Evolutionary conservation across 2,329 filamentous ascomycete genomes (phyloP).

Genomic region (Phoma herbarum): DNA sequence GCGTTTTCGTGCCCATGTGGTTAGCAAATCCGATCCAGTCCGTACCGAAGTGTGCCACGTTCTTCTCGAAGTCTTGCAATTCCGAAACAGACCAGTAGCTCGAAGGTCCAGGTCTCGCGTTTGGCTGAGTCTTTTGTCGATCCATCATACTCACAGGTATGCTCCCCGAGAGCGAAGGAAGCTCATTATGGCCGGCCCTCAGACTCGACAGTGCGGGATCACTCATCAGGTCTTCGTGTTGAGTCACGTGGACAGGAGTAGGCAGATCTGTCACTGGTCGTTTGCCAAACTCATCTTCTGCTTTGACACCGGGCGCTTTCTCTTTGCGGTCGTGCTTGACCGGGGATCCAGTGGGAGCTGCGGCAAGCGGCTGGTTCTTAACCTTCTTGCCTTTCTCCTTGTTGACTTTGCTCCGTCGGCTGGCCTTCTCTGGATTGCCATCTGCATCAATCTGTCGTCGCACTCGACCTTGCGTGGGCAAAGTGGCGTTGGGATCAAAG

Average conservation of each 20-base stretch:
- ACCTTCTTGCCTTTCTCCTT: constrained; percentile 53
- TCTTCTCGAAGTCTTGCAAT: constrained; percentile 76
- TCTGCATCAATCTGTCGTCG: constrained; percentile 46
- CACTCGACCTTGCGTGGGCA: constrained; percentile 47
- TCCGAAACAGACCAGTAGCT: constrained; percentile 91
- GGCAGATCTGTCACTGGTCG: constrained; percentile 40
- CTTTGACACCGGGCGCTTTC: constrained; percentile 42
- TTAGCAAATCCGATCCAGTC: constrained; percentile 79
- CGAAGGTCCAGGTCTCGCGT: constrained; percentile 68
- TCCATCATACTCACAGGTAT: constrained; percentile 45
- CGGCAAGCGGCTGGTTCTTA: constrained; percentile 54
- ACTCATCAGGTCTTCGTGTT: constrained; percentile 41
- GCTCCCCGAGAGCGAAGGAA: constrained; percentile 13
- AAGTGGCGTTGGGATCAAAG: constrained; percentile 59
- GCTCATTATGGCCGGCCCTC: constrained; percentile 15
- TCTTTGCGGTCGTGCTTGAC: constrained; percentile 48
- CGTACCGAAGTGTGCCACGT: constrained; percentile 78
- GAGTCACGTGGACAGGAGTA: constrained; percentile 35
- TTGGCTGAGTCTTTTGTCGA: constrained; percentile 43
- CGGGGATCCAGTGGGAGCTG: constrained; percentile 48
- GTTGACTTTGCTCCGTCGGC: constrained; percentile 53
- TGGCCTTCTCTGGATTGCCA: constrained; percentile 47
- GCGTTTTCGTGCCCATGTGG: constrained; percentile 84
- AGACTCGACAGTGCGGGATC: constrained; percentile 30
- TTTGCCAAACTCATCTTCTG: constrained; percentile 46